Conservation (phyloP, 1,284 basidiomycete species). For the Cryptococcus amylolentus region DNA sequence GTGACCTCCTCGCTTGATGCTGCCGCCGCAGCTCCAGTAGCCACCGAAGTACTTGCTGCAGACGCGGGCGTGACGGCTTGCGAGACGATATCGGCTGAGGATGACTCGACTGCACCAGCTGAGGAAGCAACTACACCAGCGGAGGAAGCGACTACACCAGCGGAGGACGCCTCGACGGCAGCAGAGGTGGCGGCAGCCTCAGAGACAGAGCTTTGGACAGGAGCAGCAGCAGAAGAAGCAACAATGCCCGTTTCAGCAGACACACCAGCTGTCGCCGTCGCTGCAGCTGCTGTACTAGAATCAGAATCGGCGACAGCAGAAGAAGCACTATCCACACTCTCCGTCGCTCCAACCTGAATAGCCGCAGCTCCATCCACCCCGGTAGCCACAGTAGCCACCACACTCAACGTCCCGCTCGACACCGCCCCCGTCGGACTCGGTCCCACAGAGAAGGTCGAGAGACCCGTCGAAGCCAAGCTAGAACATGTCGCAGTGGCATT, state of each 20-base stretch:
- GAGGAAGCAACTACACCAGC: background rate
- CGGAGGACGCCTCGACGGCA: background rate
- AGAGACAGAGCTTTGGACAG: background rate
- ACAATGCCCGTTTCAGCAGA: background rate
- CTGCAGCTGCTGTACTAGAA: background rate
- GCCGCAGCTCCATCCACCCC: constrained; percentile 19
- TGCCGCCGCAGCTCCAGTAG: no score
- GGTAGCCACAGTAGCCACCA: constrained; percentile 16
- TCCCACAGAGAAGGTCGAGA: constrained; percentile 14
- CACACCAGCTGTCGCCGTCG: background rate
- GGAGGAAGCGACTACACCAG: background rate
- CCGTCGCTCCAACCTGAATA: background rate
- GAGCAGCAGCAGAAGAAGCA: background rate
- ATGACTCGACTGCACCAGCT: no score
- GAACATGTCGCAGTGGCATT: constrained; percentile 31
- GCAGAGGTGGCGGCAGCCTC: background rate
- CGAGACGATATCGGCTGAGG: no score
- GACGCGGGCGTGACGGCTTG: no score
- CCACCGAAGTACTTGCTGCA: no score
- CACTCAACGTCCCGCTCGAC: constrained; percentile 13
- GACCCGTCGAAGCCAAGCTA: constrained; percentile 11
- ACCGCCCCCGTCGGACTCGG: constrained; percentile 18
- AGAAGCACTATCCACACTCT: background rate
- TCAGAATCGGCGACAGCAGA: background rate
- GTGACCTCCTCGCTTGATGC: background rate